Base-by-base conservation (phyloP, 352 stramenopile species). In the Pythium brassicae region DNA sequence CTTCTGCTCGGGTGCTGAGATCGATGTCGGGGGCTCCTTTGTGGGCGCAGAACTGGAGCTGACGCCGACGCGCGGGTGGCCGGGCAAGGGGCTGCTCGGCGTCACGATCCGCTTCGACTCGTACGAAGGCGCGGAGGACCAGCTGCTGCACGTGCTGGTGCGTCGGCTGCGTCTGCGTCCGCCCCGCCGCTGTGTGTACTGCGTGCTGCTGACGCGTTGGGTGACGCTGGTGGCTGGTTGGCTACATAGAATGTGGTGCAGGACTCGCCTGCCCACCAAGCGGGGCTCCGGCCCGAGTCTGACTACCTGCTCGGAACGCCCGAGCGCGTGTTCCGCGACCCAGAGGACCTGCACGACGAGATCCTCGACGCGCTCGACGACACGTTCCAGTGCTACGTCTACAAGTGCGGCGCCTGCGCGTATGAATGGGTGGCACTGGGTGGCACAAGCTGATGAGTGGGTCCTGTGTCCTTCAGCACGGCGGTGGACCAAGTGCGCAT, bases 101-200 rank as follows among this genome's bases (percentile, higher is more conserved):
- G 94, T 99, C 15, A 99, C 97, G 17, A 99, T 99, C 59, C 92
- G 95, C 44, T 97, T 99, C 53, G 97, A 99, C 72, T 96, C 95
- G 61, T 98, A 98, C 71, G 80, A 97, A 57, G 83, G 94, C 23
- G 94, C 95, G 0, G 96, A 99, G 39, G 95, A 99, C 58, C 80
- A 98, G 37, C 69, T 99, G 45, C 83, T 98, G 34, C 89, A 98
- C 37, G 92, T 99, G 37, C 73, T 99, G 26, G 83, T 89, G 67
- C 26, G 69, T 69, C 10, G n/a, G n/a, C n/a, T n/a, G n/a, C n/a
- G n/a, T n/a, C n/a, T n/a, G n/a, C n/a, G n/a, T n/a, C n/a, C n/a
- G n/a, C n/a, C n/a, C 12, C n/a, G 35, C 2, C 22, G 25, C 17
- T 29, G 15, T n/a, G n/a, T n/a, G n/a, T n/a, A n/a, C n/a, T n/a